These are phyloP conservation scores for Xylariaceae sp. DNA, from an alignment of 2,329 filamentous ascomycete species.

Conservation along the genomic window DNA sequence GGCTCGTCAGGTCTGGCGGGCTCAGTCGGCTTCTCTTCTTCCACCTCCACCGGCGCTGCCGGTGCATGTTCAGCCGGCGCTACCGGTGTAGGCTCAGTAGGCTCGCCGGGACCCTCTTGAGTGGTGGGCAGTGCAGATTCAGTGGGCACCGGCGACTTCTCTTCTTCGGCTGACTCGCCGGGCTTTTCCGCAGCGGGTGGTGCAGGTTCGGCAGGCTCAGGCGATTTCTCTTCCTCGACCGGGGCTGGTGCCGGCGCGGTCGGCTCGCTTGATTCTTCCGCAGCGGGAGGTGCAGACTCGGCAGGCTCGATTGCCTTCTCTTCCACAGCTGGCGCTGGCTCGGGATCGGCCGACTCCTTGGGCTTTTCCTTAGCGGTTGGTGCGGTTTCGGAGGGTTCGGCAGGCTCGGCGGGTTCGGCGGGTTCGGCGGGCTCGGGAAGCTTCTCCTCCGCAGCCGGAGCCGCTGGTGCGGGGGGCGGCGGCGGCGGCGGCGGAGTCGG, in stretches of 20 bases:
- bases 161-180: conserved; percentile 2
- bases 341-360: conserved; percentile 3
- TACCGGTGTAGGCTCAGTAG: neutral
- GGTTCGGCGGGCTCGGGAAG: too few species aligned
- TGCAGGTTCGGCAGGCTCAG: too few species aligned
- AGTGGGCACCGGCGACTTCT: too few species aligned
- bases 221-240: neutral
- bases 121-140: neutral
- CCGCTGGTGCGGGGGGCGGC: conserved; percentile 1
- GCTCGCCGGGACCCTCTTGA: neutral
- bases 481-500: conserved; percentile 3
- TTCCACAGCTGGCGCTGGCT: conserved; percentile 3
- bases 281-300: neutral
- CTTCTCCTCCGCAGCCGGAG: too few species aligned
- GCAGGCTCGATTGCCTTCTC: neutral
- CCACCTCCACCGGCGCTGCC: too few species aligned
- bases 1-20: neutral
- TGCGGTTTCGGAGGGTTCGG: conserved; percentile 1
- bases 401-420: too few species aligned
- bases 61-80: neutral
- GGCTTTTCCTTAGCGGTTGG: conserved; percentile 1
- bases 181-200: neutral
- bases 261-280: too few species aligned
- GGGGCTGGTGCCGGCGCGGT: too few species aligned
- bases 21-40: neutral